phyloP scores from a whole-genome alignment of 768 basidiomycete genomes.

The Panaeolus papilionaceus region DNA sequence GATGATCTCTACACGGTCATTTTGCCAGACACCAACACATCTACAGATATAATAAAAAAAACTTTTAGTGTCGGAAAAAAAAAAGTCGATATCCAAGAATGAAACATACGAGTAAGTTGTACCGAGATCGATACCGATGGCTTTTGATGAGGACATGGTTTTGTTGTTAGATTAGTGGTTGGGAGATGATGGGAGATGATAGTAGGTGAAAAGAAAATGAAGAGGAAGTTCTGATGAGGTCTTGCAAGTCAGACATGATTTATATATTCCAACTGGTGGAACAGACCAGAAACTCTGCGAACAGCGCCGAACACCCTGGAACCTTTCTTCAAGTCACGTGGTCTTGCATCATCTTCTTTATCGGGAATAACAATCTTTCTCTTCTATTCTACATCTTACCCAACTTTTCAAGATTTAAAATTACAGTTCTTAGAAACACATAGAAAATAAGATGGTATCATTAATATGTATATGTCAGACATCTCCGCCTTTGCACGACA shows the following conservation, averaged over 20 bases:
- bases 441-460: not conserved
- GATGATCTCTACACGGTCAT: slow-evolving; percentile 99
- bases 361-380: not conserved
- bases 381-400: not conserved
- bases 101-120: slow-evolving; percentile 91
- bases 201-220: slow-evolving; percentile 24
- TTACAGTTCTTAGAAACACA: not conserved
- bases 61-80: slow-evolving; percentile 7
- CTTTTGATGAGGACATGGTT: slow-evolving; percentile 70
- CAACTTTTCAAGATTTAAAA: not conserved
- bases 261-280: slow-evolving; percentile 46
- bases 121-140: slow-evolving; percentile 96
- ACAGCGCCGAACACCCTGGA: slow-evolving; percentile 44
- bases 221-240: slow-evolving; percentile 27
- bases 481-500: not conserved
- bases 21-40: slow-evolving; percentile 99
- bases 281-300: slow-evolving; percentile 48
- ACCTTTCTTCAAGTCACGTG: slow-evolving; percentile 47
- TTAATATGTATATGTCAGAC: not conserved
- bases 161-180: slow-evolving; percentile 25
- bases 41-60: slow-evolving; percentile 47
- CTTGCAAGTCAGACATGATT: slow-evolving; percentile 29
- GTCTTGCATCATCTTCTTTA: not conserved
- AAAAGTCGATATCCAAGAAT: slow-evolving; percentile 18
- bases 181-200: slow-evolving; percentile 17